Evolutionary conservation across 331 rosid genomes (phyloP).

Genomic region (Acacia concinna): DNA sequence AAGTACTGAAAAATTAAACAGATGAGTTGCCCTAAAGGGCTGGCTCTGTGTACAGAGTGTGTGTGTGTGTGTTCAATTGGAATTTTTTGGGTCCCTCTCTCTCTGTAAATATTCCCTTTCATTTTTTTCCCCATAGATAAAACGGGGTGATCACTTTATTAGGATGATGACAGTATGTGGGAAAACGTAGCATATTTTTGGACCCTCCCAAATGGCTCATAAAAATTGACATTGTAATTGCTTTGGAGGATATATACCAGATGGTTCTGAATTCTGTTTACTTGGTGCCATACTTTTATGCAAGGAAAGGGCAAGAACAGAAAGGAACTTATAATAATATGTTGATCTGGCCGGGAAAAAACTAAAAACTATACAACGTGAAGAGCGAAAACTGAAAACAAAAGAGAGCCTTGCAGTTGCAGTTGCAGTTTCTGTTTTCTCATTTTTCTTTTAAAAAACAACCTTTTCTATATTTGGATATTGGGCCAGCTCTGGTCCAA

Average conservation of each 20-base stretch:
- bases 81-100: not conserved
- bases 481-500: slow-evolving; percentile 15
- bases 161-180: slow-evolving; percentile 19
- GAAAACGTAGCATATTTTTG: slow-evolving; percentile 23
- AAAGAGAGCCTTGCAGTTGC: slow-evolving; percentile 1
- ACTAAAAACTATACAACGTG: not conserved
- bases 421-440: slow-evolving; percentile 3
- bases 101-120: not conserved
- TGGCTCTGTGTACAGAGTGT: not conserved
- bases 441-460: not conserved
- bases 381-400: slow-evolving; percentile 10
- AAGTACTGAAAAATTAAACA: not conserved
- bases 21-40: not conserved
- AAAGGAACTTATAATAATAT: not conserved
- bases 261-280: not conserved
- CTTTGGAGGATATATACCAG: not conserved
- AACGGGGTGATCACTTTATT: slow-evolving; percentile 34
- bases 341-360: not conserved
- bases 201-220: not conserved
- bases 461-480: slow-evolving; percentile 18
- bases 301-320: slow-evolving; percentile 5
- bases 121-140: slow-evolving; percentile 14
- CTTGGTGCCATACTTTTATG: not conserved
- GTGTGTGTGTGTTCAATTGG: not conserved
- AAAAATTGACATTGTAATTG: not conserved